Evolutionary conservation across 2,329 filamentous ascomycete species (phyloP), one percentile per base, ranked within the genome.

Genomic region (Fusarium sp.): DNA sequence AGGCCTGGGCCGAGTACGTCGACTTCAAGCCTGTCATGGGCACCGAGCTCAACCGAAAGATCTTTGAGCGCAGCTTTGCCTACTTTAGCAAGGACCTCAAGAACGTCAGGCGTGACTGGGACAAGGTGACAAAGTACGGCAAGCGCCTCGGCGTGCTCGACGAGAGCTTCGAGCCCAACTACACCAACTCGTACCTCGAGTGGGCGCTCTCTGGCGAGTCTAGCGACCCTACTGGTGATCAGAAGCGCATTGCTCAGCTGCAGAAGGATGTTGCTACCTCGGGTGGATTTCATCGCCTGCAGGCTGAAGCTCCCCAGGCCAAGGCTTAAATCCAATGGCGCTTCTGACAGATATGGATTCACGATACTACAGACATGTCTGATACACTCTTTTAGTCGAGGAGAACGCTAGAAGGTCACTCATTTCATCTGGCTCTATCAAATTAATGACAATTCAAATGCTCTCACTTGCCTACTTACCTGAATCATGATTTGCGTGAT

Each of bases 31-130:
- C 89, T 3, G 81, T 81, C 66, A 90, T 92, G 87, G 85, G 81
- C 39, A 86, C 86, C 0, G 72, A 79, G 1, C 84, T 92, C 53
- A 91, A 92, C 80, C 84, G 85, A 69, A 91, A 92, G 82, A 92
- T 93, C 76, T 92, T 91, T 70, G 89, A 92, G 82, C 87, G 90
- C 58, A 90, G 87, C 68, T 93, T 86, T 70, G 89, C 90, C 19
- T 92, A 92, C 81, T 91, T 92, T 75, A 90, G 86, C 56, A 83
- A 83, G 64, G 89, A 92, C 66, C 72, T 92, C 64, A 89, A 91
- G 84, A 93, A 93, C 66, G 90, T 93, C 6, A 67, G 76, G 49
- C 85, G 91, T 43, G 90, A 93, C 78, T 93, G 90, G 90, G 76
- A 82, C 55, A 92, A 93, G 81, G 91, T 92, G 10, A 92, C 90